Percentiles rank a stretch among this genome's conserved stretches.
Conservation (phyloP, 1,284 basidiomycete genomes). For the Pyrrhoderma lamaoense region DNA sequence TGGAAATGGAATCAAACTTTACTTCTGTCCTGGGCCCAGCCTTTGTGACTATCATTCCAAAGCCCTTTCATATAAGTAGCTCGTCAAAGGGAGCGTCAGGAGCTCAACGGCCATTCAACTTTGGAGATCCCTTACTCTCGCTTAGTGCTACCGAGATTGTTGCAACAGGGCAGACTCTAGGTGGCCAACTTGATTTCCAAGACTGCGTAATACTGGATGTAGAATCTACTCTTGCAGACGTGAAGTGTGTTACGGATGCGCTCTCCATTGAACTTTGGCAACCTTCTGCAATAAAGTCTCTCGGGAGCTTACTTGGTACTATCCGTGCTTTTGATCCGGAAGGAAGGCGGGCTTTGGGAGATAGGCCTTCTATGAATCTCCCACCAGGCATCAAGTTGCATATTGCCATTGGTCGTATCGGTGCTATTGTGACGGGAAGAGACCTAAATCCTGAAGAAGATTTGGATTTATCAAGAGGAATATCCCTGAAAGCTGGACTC, state of each 20-base stretch:
- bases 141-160: constrained; percentile 47
- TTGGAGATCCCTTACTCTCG: constrained; percentile 47
- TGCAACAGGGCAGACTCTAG: constrained; percentile 38
- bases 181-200: constrained; percentile 39
- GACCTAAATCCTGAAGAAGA: constrained; percentile 72
- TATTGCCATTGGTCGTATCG: constrained; percentile 56
- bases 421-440: constrained; percentile 62
- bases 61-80: constrained; percentile 6
- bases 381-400: constrained; percentile 49
- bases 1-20: constrained; percentile 5
- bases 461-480: constrained; percentile 61
- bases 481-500: constrained; percentile 55
- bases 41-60: constrained; percentile 15
- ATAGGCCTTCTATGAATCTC: constrained; percentile 37
- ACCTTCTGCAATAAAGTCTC: constrained; percentile 49
- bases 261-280: constrained; percentile 71
- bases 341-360: not conserved
- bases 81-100: constrained; percentile 1
- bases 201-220: constrained; percentile 42
- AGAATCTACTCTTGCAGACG: constrained; percentile 43
- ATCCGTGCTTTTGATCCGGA: not conserved
- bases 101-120: constrained; percentile 22
- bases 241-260: constrained; percentile 51
- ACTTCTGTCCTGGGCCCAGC: constrained; percentile 13
- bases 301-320: constrained; percentile 34